phyloP scores from a whole-genome alignment of 345 rosid species.

The Boechera stricta region DNA sequence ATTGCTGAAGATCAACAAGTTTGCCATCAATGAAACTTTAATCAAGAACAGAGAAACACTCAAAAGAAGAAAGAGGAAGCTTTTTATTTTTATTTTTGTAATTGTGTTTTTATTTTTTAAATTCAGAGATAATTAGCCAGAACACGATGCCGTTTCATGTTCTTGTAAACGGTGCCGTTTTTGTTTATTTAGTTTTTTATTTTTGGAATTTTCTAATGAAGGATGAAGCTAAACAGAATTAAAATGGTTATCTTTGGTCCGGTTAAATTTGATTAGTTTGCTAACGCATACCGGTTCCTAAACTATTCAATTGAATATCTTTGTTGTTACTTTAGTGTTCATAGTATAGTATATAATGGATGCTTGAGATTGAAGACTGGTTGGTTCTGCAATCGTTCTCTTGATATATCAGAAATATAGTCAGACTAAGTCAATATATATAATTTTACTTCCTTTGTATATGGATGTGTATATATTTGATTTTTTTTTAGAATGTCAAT shows the following conservation, averaged over 20 bases:
- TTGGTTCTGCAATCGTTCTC: constrained; percentile 30
- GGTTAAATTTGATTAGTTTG: constrained; percentile 1
- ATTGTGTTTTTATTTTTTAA: neutral
- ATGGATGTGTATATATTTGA: neutral
- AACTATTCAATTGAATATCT: neutral
- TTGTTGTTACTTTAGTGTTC: neutral
- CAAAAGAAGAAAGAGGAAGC: no score
- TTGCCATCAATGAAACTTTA: constrained; percentile 6
- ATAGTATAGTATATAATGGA: neutral
- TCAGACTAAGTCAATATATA: neutral
- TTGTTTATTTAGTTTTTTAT: neutral
- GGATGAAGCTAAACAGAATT: neutral
- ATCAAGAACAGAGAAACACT: neutral
- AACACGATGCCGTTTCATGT: constrained; percentile 1
- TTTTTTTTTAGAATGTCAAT: no score
- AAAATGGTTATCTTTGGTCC: neutral
- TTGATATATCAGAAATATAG: neutral
- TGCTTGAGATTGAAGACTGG: constrained; percentile 42
- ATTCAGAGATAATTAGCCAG: neutral
- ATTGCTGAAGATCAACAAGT: constrained; percentile 51
- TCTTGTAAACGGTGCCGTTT: neutral
- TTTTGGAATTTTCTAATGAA: neutral
- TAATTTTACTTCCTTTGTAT: neutral
- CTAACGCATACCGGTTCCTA: neutral
- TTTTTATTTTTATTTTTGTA: neutral